Evolutionary conservation across 2,329 filamentous ascomycete genomes (phyloP).

Genomic region (Sphaerulina musiva): DNA sequence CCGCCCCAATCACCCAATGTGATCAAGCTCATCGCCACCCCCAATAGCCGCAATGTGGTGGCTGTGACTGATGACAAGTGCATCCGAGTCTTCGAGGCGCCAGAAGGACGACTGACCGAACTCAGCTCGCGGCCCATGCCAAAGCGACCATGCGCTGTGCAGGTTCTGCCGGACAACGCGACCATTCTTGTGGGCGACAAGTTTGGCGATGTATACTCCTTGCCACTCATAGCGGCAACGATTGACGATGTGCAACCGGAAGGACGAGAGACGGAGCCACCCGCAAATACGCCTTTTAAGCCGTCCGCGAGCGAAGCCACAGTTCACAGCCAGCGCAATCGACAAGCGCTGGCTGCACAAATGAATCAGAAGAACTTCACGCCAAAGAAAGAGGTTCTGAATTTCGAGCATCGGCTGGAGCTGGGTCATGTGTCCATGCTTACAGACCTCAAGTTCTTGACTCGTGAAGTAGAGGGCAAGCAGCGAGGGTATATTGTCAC

Average conservation of each 20-base stretch:
- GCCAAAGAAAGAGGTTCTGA: conserved; percentile 42
- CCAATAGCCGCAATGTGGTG: conserved; percentile 61
- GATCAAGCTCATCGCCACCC: conserved; percentile 59
- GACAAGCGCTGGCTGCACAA: conserved; percentile 52
- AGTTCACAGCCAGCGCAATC: conserved; percentile 57
- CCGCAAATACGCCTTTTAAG: conserved; percentile 35
- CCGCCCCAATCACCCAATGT: conserved; percentile 52
- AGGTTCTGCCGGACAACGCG: conserved; percentile 60
- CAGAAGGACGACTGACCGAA: conserved; percentile 56
- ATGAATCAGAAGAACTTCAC: conserved; percentile 40
- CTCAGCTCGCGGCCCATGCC: conserved; percentile 78
- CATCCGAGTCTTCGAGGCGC: conserved; percentile 71
- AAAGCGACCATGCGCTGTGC: conserved; percentile 75
- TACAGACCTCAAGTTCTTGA: conserved; percentile 61
- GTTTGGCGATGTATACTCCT: conserved; percentile 89
- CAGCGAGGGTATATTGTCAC: conserved; percentile 58
- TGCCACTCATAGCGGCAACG: conserved; percentile 59
- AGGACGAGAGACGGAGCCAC: conserved; percentile 12
- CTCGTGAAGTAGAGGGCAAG: conserved; percentile 40
- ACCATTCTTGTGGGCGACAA: conserved; percentile 85
- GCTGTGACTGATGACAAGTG: conserved; percentile 87
- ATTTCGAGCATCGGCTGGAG: conserved; percentile 69
- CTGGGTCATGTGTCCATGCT: conserved; percentile 95
- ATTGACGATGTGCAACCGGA: conserved; percentile 31
- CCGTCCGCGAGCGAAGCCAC: conserved; percentile 53